Conservation (phyloP, 176 grass and related monocot species). For the Zizania latifolia region DNA sequence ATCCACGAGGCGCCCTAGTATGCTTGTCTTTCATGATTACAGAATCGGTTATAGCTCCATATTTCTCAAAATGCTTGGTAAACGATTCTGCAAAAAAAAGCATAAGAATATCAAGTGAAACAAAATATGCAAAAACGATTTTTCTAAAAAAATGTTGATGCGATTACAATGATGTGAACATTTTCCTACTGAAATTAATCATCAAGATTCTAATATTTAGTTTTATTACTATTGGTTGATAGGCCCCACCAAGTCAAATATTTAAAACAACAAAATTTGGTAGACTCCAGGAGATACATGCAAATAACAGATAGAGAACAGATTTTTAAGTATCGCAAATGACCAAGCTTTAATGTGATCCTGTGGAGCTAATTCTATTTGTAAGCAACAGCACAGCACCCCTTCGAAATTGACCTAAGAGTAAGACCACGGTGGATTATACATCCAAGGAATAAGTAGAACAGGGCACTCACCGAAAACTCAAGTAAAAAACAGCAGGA, state of each 20-base stretch:
- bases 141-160: conserved; percentile 8
- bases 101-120: too few relatives aligned
- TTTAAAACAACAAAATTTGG: not conserved
- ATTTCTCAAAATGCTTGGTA: conserved; percentile 80
- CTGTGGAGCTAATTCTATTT: not conserved
- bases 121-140: not conserved
- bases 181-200: not conserved
- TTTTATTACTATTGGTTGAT: not conserved
- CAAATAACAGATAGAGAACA: too few relatives aligned
- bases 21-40: conserved; percentile 98
- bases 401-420: not conserved
- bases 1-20: conserved; percentile 90
- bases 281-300: not conserved
- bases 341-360: not conserved
- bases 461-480: not conserved
- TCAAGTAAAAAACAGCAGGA: not conserved
- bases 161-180: not conserved
- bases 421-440: not conserved
- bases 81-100: conserved; percentile 61
- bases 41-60: conserved; percentile 83
- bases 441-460: not conserved
- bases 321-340: too few relatives aligned
- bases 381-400: not conserved
- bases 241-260: not conserved
- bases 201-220: not conserved